A percentile compares a stretch with the other conserved stretches of the same genome.
Evolutionary conservation across 202 grass and related monocot genomes (phyloP).

Genomic region (Panicum hallii): DNA sequence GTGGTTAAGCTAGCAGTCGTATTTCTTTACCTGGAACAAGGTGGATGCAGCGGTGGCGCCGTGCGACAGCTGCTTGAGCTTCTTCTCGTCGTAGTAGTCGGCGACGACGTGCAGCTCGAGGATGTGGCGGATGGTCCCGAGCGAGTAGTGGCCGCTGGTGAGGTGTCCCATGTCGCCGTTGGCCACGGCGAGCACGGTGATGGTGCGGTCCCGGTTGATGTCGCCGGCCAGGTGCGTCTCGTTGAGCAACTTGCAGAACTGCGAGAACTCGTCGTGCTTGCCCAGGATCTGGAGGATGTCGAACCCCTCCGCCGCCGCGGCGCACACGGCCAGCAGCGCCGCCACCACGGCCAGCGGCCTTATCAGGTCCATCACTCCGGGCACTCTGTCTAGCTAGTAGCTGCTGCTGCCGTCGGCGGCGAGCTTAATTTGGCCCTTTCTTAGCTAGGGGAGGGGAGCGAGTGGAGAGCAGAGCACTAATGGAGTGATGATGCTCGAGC

Average conservation of each 20-base stretch:
- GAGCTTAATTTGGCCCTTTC: neutral
- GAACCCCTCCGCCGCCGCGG: slow-evolving; percentile 44
- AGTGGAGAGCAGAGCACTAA: neutral
- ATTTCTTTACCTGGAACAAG: slow-evolving; percentile 70
- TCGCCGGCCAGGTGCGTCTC: slow-evolving; percentile 69
- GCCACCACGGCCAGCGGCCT: slow-evolving; percentile 14
- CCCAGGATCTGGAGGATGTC: slow-evolving; percentile 90
- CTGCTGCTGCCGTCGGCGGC: neutral
- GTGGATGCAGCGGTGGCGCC: slow-evolving; percentile 73
- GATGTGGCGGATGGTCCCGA: slow-evolving; percentile 77
- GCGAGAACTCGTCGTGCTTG: slow-evolving; percentile 72
- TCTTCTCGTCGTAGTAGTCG: slow-evolving; percentile 93
- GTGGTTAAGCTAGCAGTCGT: neutral
- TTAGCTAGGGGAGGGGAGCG: neutral
- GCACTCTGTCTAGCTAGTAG: neutral
- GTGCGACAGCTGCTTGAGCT: slow-evolving; percentile 85
- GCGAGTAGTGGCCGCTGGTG: slow-evolving; percentile 47
- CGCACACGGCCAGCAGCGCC: neutral
- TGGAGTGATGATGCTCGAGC: neutral
- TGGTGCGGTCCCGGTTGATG: slow-evolving; percentile 84
- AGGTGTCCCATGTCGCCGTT: slow-evolving; percentile 71
- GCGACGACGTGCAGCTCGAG: slow-evolving; percentile 82
- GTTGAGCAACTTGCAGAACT: slow-evolving; percentile 82
- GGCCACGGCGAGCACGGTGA: slow-evolving; percentile 76
- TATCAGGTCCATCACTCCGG: neutral